Percentiles rank a stretch among this genome's conserved stretches.
Conservation (phyloP, 805 yeast species). For the Kazachstania martiniae region DNA sequence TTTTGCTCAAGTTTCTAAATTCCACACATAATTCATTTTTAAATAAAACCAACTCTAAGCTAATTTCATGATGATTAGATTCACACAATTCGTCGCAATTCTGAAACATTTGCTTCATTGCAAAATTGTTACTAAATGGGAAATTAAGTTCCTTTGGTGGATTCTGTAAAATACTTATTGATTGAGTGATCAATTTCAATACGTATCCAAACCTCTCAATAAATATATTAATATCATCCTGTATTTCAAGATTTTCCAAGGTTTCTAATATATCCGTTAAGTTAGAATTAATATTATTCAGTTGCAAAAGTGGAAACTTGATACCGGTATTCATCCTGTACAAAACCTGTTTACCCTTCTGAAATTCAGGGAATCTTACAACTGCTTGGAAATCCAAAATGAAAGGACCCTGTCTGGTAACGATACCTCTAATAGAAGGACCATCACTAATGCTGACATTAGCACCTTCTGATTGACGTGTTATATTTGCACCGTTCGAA, state of each 20-base stretch:
- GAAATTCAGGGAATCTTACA: constrained; percentile 29
- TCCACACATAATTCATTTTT: constrained; percentile 58
- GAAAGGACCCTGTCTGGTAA: constrained; percentile 44
- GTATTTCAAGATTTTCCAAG: constrained; percentile 34
- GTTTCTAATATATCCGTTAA: constrained; percentile 14
- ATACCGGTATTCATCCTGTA: constrained; percentile 29
- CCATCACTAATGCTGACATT: constrained; percentile 24
- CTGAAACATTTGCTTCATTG: constrained; percentile 38
- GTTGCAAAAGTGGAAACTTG: constrained; percentile 34
- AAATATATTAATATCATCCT: constrained; percentile 29
- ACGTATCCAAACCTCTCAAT: constrained; percentile 12
- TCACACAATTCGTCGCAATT: constrained; percentile 21
- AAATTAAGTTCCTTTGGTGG: constrained; percentile 48
- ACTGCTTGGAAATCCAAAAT: constrained; percentile 38
- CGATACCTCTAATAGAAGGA: constrained; percentile 42
- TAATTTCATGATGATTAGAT: constrained; percentile 29
- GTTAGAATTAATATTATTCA: constrained; percentile 25
- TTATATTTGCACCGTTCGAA: too few relatives aligned
- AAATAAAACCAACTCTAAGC: constrained; percentile 47
- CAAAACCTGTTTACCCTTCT: constrained; percentile 33
- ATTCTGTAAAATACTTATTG: constrained; percentile 30
- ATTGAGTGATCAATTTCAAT: constrained; percentile 12
- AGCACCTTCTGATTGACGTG: too few relatives aligned
- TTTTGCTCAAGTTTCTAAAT: constrained; percentile 37
- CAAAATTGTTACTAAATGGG: constrained; percentile 39